Evolutionary conservation across 805 yeast species (phyloP), one percentile per base, ranked within the genome.

Genomic region (Starmerella asiatica): DNA sequence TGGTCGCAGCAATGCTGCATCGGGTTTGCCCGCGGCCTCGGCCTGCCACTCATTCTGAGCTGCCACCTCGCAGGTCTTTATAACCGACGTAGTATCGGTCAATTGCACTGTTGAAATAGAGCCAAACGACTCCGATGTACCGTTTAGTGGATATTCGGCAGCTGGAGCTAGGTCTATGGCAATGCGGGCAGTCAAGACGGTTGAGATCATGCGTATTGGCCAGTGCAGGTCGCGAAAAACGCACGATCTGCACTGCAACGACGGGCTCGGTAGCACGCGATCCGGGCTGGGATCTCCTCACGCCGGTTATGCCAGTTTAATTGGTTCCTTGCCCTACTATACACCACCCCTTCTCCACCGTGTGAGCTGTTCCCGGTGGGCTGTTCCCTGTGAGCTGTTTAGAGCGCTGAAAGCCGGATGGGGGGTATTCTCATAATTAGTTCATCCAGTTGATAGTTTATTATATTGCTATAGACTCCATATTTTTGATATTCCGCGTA

Each of bases 61-160:
- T 20, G 49, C 35, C 27, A 58, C 38, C 21, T 49, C 54, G 32
- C 52, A 49, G 21, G 53, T 46, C 38, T 56, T 60, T 24, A 60
- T 44, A 3, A 49, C 47, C 45, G 60, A 31, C 16, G 50, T 37
- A 9, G 52, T 19, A 21, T 49, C 55, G 16, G 59, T 45, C 16
- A 52, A 33, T 28, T 46, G 37, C 20, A 49, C 43, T 14, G 45
- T 40, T 17, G 56, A 34, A 32, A 57, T 36, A 36, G 56, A 47
- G 2, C 45, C 30, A 39, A 56, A 52, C 43, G 48, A 49, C 41
- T 58, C 62, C 62, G 1, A 53, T 55, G 38, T 53, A 56, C 21
- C 50, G 55, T 2, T 44, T 42, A 17, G 55, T 55, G 36, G 51
- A 41, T n/a, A 48, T 20, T 34, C 3, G 60, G 55, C 17, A 57